phyloP scores from a whole-genome alignment of 805 yeast genomes.

The Cyberlindnera mrakii region DNA sequence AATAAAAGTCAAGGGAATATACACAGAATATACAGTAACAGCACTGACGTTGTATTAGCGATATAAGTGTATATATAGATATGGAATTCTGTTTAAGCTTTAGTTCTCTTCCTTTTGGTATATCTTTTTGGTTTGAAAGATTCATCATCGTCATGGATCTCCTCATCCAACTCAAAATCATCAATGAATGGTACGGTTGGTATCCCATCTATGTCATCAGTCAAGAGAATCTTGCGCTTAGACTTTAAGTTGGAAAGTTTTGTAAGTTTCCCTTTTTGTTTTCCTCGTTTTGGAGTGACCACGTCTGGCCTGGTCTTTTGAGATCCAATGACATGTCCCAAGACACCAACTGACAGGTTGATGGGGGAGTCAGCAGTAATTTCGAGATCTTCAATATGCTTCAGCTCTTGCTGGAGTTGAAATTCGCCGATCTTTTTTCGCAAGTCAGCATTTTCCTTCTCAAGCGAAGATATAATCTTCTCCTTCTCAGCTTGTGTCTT shows the following conservation, averaged over 20 bases:
- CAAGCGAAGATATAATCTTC: background rate
- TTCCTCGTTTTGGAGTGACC: background rate
- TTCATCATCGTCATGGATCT: conserved; percentile 1
- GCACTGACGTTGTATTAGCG: background rate
- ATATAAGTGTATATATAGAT: background rate
- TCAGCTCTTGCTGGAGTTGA: background rate
- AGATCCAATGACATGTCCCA: background rate
- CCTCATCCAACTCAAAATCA: conserved; percentile 18
- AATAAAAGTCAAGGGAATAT: too few relatives aligned
- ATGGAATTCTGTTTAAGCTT: background rate
- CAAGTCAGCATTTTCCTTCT: conserved; percentile 4
- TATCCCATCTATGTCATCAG: conserved; percentile 19
- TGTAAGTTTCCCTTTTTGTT: background rate
- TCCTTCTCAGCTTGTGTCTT: background rate
- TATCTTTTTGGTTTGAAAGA: conserved; percentile 13
- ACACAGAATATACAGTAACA: too few relatives aligned
- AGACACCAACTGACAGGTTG: too few relatives aligned
- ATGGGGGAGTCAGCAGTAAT: background rate
- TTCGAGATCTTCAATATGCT: background rate
- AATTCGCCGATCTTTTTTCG: conserved; percentile 4
- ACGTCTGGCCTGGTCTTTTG: background rate
- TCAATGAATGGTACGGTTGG: conserved; percentile 5
- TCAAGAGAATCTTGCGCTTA: conserved; percentile 26
- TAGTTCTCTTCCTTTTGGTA: conserved; percentile 19
- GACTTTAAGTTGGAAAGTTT: background rate